Base-by-base conservation (phyloP, 495 filamentous ascomycete genomes). In the Xylaria grammica region DNA sequence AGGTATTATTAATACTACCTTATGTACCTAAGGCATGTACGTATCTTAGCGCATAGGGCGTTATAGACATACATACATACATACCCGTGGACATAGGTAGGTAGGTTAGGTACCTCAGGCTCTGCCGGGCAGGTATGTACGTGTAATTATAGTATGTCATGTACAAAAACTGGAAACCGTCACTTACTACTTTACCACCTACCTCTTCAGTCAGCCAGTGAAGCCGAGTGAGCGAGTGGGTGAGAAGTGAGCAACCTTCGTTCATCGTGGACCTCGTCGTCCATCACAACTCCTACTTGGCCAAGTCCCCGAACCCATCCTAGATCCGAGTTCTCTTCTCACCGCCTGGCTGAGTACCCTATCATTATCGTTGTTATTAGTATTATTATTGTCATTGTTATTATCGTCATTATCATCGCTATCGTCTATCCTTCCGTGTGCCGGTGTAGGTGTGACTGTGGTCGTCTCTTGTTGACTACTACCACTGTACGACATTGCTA, bases 111-210 rank as follows among this genome's bases (percentile, higher is more conserved):
- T n/a, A n/a, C n/a, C n/a, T n/a, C n/a, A n/a, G n/a, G n/a, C n/a
- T n/a, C n/a, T n/a, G n/a, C n/a, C n/a, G n/a, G n/a, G n/a, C n/a
- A n/a, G n/a, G n/a, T n/a, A n/a, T n/a, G n/a, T n/a, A n/a, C n/a
- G n/a, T n/a, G n/a, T n/a, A n/a, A 4, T 45, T 45, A 45, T 13
- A 15, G 11, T n/a, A 55, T 54, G 52, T 40, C 20, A n/a, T 45
- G 24, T 29, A 45, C 13, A 34, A 38, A 56, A 56, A 56, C 22
- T 20, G 53, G 24, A 15, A 36, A 32, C 26, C 42, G 36, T 55
- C 34, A 40, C 26, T 48, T 42, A 10, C 56, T 32, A 42, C 56
- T 42, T 59, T 59, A 36, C 42, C 42, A 46, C 26, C 40, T 45
- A 24, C 42, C 40, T 44, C 38, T 42, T 30, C 54, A n/a, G n/a